Conservation (phyloP, 2,329 filamentous ascomycete genomes). For the Pestalotiopsis sp. region DNA sequence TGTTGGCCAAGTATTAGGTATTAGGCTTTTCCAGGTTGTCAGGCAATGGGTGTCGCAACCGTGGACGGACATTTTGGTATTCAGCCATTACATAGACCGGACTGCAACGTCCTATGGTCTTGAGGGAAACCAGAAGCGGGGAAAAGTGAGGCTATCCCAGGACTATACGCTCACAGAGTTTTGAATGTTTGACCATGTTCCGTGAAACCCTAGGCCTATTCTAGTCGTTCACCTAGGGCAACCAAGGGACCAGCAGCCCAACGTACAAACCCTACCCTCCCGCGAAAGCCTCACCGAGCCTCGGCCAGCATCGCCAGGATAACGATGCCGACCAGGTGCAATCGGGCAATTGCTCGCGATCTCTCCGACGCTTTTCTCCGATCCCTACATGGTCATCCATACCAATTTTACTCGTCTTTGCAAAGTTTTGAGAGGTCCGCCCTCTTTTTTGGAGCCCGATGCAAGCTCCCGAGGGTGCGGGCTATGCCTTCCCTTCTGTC, state of each 20-base stretch:
- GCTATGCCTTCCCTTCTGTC: background rate
- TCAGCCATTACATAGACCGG: background rate
- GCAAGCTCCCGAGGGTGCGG: background rate
- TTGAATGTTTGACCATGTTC: background rate
- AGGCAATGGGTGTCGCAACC: no score
- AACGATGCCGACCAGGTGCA: background rate
- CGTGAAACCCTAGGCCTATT: background rate
- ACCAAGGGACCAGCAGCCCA: background rate
- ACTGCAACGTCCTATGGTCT: background rate
- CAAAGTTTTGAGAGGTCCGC: background rate
- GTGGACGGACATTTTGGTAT: no score
- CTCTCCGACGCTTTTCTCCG: background rate
- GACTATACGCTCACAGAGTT: background rate
- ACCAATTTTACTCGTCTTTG: background rate
- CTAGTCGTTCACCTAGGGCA: background rate
- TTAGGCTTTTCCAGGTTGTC: background rate
- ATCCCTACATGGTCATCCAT: background rate
- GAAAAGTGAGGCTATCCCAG: background rate
- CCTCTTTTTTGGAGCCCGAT: background rate
- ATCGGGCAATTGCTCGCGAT: background rate
- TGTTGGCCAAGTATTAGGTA: constrained; percentile 23
- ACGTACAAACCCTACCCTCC: background rate
- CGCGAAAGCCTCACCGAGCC: background rate
- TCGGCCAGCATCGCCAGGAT: background rate
- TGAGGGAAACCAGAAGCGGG: background rate